These are phyloP conservation scores for Rehmannia glutinosa DNA, from an alignment of 257 asterid genomes.

Conservation along the genomic window DNA sequence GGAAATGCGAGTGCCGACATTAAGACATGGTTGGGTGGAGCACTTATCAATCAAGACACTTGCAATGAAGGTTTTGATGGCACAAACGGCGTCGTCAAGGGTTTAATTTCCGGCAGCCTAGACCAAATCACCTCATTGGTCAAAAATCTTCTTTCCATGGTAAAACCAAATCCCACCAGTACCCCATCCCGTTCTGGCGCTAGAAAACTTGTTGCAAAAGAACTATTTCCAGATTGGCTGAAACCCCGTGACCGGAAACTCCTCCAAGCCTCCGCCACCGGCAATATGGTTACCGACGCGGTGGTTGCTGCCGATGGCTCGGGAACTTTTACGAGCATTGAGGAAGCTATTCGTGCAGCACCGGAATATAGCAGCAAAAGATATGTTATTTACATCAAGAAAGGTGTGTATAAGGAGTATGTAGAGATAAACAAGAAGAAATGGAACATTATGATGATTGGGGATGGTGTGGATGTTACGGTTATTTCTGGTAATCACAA, in stretches of 20 bases:
- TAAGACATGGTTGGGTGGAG: too few relatives aligned
- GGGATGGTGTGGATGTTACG: slow-evolving; percentile 48
- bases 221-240: slow-evolving; percentile 31
- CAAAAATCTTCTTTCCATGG: too few relatives aligned
- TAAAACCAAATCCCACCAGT: too few relatives aligned
- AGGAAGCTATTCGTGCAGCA: slow-evolving; percentile 32
- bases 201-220: background rate
- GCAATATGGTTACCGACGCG: slow-evolving; percentile 13
- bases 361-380: slow-evolving; percentile 30
- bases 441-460: slow-evolving; percentile 51
- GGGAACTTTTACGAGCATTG: slow-evolving; percentile 29
- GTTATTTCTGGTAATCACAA: slow-evolving; percentile 39
- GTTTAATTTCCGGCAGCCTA: too few relatives aligned
- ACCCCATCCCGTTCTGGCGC: too few relatives aligned
- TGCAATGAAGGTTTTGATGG: too few relatives aligned
- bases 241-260: slow-evolving; percentile 31
- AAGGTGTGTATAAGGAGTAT: slow-evolving; percentile 46
- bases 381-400: slow-evolving; percentile 41
- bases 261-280: slow-evolving; percentile 23
- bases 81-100: too few relatives aligned
- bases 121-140: too few relatives aligned
- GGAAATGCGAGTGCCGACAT: too few relatives aligned
- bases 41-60: too few relatives aligned
- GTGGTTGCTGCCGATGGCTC: slow-evolving; percentile 49
- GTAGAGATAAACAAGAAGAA: slow-evolving; percentile 43